phyloP scores from a whole-genome alignment of 2,329 filamentous ascomycete genomes.

The Fusarium goolgardi region DNA sequence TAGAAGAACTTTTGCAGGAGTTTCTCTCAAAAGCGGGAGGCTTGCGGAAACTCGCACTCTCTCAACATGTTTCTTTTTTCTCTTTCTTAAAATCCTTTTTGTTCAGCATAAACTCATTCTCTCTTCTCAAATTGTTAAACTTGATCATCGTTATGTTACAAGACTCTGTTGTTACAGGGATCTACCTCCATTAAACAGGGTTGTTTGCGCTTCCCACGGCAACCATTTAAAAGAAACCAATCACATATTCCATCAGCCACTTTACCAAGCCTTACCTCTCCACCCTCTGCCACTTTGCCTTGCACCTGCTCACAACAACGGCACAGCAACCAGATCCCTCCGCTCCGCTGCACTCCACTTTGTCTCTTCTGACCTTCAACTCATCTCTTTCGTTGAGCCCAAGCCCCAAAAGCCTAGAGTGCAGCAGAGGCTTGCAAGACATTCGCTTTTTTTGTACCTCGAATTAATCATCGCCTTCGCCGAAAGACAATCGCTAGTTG shows the following conservation, averaged over 20 bases:
- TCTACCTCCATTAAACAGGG: constrained; percentile 20
- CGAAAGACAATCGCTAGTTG: constrained; percentile 3
- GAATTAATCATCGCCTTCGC: constrained; percentile 16
- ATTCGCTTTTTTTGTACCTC: constrained; percentile 28
- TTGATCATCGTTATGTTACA: background rate
- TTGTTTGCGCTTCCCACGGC: constrained; percentile 23
- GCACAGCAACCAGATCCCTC: constrained; percentile 44
- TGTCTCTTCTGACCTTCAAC: constrained; percentile 30
- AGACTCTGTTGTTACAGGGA: background rate
- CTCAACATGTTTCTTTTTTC: background rate
- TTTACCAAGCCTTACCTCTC: constrained; percentile 5
- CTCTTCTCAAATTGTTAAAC: background rate
- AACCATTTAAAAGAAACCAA: constrained; percentile 32
- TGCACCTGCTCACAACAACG: constrained; percentile 34
- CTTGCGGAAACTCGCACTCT: background rate
- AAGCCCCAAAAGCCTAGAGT: constrained; percentile 14
- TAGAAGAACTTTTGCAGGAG: background rate
- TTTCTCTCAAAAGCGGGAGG: background rate
- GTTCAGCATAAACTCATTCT: background rate
- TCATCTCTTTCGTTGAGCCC: constrained; percentile 12
- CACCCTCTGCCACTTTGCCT: constrained; percentile 16
- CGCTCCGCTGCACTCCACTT: constrained; percentile 23
- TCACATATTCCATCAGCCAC: constrained; percentile 24
- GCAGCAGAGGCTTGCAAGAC: constrained; percentile 37
- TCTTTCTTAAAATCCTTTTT: background rate